A percentile compares a stretch with the other conserved stretches of the same genome.
phyloP scores from a whole-genome alignment of 768 basidiomycete species.

The Pulveroboletus ravenelii region DNA sequence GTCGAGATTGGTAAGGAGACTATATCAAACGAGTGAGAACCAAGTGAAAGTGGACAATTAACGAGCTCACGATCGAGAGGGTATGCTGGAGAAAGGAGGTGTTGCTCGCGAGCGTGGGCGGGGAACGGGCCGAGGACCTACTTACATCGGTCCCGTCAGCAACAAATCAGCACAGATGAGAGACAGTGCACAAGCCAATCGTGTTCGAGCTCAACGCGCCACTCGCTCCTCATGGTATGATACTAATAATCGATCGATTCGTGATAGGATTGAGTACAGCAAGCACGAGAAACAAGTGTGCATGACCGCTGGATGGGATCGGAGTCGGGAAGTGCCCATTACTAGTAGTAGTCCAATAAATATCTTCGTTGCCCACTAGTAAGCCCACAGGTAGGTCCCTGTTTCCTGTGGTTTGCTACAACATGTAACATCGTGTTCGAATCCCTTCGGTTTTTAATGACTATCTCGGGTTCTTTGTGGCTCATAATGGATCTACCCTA shows the following conservation, averaged over 20 bases:
- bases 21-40: conserved; percentile 3
- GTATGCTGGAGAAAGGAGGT: conserved; percentile 73
- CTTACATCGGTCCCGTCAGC: neutral
- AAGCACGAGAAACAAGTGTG: neutral
- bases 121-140: conserved; percentile 83
- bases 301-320: conserved; percentile 1
- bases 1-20: conserved; percentile 10
- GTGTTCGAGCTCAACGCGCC: conserved; percentile 23
- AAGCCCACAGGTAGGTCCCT: conserved; percentile 4
- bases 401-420: neutral
- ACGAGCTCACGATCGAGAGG: conserved; percentile 55
- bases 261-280: neutral
- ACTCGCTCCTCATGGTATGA: conserved; percentile 12
- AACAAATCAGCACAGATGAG: neutral
- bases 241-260: neutral
- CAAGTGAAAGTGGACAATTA: neutral
- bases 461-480: neutral
- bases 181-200: conserved; percentile 26
- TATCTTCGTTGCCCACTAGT: too few species aligned
- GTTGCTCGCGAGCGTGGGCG: conserved; percentile 78
- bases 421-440: neutral
- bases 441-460: conserved; percentile 3
- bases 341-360: neutral
- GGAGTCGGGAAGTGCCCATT: neutral
- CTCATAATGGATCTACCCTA: conserved; percentile 8